Evolutionary conservation across 805 yeast genomes (phyloP).

Genomic region (Wickerhamiella brachini): DNA sequence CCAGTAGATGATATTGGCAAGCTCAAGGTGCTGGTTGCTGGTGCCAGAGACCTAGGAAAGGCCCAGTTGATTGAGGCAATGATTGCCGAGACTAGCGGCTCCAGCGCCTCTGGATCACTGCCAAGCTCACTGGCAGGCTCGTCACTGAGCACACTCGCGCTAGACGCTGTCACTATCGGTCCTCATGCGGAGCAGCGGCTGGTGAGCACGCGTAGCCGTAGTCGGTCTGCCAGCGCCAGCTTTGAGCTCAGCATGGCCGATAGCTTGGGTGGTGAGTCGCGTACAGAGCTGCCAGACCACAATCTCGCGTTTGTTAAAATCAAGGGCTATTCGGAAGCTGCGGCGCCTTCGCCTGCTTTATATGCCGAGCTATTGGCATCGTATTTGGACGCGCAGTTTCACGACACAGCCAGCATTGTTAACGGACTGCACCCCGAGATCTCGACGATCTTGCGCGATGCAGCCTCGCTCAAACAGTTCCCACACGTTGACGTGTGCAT

Average conservation of each 20-base stretch:
- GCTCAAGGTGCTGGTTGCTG: constrained; percentile 8
- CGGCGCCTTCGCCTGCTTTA: not conserved
- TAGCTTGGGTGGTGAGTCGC: not conserved
- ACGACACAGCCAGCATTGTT: constrained; percentile 10
- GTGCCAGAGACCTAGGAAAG: constrained; percentile 5
- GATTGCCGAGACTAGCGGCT: not conserved
- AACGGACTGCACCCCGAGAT: constrained; percentile 9
- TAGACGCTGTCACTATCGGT: not conserved
- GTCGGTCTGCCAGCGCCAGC: not conserved
- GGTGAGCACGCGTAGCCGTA: not conserved
- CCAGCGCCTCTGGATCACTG: not conserved
- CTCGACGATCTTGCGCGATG: constrained; percentile 3
- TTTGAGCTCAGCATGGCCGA: not conserved
- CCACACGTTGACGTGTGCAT: constrained; percentile 9
- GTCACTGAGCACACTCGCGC: not conserved
- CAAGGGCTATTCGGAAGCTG: not conserved
- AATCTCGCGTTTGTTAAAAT: constrained; percentile 3
- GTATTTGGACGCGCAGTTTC: constrained; percentile 3
- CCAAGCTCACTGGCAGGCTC: not conserved
- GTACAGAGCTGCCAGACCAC: not conserved
- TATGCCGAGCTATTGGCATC: not conserved
- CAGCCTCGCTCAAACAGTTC: constrained; percentile 5
- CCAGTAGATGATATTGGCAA: constrained; percentile 3
- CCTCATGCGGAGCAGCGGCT: not conserved
- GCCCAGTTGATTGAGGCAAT: constrained; percentile 6